Evolutionary conservation across 1,284 basidiomycete species (phyloP).

Genomic region (Pterulicium gracile): DNA sequence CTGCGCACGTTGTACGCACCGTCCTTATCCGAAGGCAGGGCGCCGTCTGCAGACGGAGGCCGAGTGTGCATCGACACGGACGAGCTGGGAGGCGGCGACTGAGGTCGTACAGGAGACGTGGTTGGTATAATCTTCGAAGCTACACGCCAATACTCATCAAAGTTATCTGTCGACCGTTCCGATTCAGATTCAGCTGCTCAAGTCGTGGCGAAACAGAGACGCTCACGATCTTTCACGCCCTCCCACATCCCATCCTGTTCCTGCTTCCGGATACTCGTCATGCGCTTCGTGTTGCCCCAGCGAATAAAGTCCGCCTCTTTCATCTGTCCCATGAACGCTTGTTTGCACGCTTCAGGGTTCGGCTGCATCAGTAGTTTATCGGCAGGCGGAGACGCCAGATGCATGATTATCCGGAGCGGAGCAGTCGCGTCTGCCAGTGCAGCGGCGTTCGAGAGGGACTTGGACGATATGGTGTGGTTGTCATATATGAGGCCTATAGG

Average conservation of each 20-base stretch:
- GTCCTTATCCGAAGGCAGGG: slow-evolving; percentile 46
- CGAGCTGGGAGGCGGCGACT: slow-evolving; percentile 40
- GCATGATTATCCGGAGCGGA: slow-evolving; percentile 72
- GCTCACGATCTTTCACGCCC: slow-evolving; percentile 82
- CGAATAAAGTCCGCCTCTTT: slow-evolving; percentile 94
- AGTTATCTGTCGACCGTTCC: slow-evolving; percentile 75
- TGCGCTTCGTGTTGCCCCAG: slow-evolving; percentile 89
- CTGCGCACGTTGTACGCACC: slow-evolving; percentile 78
- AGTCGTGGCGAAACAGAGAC: slow-evolving; percentile 10
- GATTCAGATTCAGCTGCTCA: slow-evolving; percentile 7
- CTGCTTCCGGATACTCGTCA: slow-evolving; percentile 77
- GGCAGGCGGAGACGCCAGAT: slow-evolving; percentile 75
- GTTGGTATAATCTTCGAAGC: slow-evolving; percentile 77
- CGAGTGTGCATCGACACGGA: slow-evolving; percentile 48
- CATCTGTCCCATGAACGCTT: slow-evolving; percentile 85
- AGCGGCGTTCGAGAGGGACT: slow-evolving; percentile 32
- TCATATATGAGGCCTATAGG: slow-evolving; percentile 88
- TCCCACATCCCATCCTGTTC: slow-evolving; percentile 95
- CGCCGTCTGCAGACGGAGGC: slow-evolving; percentile 59
- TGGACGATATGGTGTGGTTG: slow-evolving; percentile 53
- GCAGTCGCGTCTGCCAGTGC: slow-evolving; percentile 23
- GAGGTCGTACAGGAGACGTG: slow-evolving; percentile 42
- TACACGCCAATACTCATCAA: slow-evolving; percentile 89
- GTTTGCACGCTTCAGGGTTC: slow-evolving; percentile 74
- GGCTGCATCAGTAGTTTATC: slow-evolving; percentile 78